Conservation (phyloP, 2,329 filamentous ascomycete genomes). For the Cladosporium velox region DNA sequence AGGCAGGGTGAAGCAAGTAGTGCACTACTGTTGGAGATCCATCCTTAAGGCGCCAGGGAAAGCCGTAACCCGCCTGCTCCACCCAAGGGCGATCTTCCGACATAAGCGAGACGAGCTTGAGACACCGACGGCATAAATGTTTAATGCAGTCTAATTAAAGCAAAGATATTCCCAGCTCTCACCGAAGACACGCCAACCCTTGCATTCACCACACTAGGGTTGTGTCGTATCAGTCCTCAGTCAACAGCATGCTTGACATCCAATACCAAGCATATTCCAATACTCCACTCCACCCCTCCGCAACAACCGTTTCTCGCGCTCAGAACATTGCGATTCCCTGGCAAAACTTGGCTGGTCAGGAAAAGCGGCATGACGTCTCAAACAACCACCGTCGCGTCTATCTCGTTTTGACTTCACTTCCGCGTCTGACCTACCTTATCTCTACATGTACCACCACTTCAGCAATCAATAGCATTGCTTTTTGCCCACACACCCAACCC, state of each 20-base stretch:
- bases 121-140: background rate
- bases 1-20: background rate
- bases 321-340: background rate
- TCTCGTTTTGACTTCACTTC: background rate
- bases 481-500: background rate
- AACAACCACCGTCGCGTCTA: background rate
- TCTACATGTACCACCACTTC: background rate
- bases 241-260: background rate
- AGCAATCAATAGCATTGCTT: background rate
- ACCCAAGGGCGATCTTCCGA: background rate
- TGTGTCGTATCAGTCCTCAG: background rate
- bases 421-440: background rate
- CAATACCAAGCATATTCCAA: background rate
- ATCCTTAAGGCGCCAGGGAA: background rate
- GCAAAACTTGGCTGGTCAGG: background rate
- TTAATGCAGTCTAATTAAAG: background rate
- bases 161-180: background rate
- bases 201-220: background rate
- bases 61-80: background rate
- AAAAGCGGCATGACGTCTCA: background rate
- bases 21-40: background rate
- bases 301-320: background rate
- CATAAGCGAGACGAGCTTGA: background rate
- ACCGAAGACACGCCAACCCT: slow-evolving; percentile 1
- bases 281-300: background rate